Base-by-base conservation (phyloP, 2,329 filamentous ascomycete genomes). In the Trichoderma oligosporum region DNA sequence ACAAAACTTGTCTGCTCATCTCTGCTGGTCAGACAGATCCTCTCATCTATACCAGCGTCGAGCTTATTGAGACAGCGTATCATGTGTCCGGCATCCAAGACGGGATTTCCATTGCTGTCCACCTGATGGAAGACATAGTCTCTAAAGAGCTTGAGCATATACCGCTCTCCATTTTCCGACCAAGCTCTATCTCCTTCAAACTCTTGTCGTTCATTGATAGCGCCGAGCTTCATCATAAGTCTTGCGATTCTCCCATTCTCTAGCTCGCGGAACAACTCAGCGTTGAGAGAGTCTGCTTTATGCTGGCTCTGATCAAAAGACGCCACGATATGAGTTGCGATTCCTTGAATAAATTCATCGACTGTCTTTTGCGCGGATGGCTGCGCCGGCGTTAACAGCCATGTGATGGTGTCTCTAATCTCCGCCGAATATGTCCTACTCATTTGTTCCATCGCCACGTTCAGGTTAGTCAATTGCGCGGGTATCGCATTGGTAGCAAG, bases 61-160 rank as follows among this genome's bases (percentile, higher is more conserved):
- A 99, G 78, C 70, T 96, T 97, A 75, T 95, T 97, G 64, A 99
- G 74, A 67, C 88, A 93, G 24, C 82, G 83, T 44, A 99, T 72
- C 62, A 97, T 90, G 74, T 97, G 92, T 3, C 88, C 93, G 58
- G 97, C 77, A 68, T 97, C 89, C 4, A 96, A 79, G 1, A 92
- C 87, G 0, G 94, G 88, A 53, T 89, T 87, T 12, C 91, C 91
- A 57, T 90, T 85, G 27, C 83, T 82, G 69, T 97, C 91, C 11
- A 97, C 91, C 67, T 96, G 92, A 71, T 99, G 94, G 74, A 97
- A 99, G 38, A 97, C 90, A 66, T 95, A 97, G 73, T 99, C 94
- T 48, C 94, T 84, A 78, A 97, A 97, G 7, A 99, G 81, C 74
- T 96, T 97, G 62, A 99, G 79, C 69, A 90, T 88, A 70, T 96